Conservation (phyloP, 495 filamentous ascomycete species). For the Aspergillus haitiensis region DNA sequence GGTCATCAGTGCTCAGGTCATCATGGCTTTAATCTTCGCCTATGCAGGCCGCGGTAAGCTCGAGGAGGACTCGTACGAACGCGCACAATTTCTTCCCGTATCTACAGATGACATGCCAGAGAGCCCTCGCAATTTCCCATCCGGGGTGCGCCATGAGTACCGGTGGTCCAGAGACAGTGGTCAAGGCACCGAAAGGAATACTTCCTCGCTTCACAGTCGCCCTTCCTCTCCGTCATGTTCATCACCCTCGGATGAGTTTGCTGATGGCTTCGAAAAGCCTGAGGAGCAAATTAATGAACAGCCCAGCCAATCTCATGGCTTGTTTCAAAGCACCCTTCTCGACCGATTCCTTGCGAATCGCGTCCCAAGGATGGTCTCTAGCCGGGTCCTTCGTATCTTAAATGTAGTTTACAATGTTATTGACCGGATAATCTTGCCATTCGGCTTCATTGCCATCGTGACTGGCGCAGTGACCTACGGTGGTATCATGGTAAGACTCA, state of each 20-base stretch:
- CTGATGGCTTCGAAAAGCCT: constrained; percentile 50
- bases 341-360: constrained; percentile 48
- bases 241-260: constrained; percentile 51
- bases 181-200: constrained; percentile 76
- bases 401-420: constrained; percentile 59
- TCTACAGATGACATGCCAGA: constrained; percentile 66
- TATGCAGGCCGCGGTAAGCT: constrained; percentile 44
- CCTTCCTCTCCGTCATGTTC: constrained; percentile 57
- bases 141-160: constrained; percentile 45
- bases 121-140: constrained; percentile 54
- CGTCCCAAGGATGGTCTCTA: constrained; percentile 60
- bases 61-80: constrained; percentile 34
- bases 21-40: constrained; percentile 63
- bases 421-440: constrained; percentile 61
- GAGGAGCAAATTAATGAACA: constrained; percentile 48
- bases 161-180: constrained; percentile 85
- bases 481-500: constrained; percentile 64
- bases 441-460: constrained; percentile 64
- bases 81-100: constrained; percentile 63
- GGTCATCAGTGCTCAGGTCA: constrained; percentile 65
- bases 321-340: constrained; percentile 45
- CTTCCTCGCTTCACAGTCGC: constrained; percentile 68
- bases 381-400: constrained; percentile 57
- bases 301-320: constrained; percentile 37
- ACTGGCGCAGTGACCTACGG: constrained; percentile 68